Conservation (phyloP, 192 early-diverging fungal genomes). For the Physocladia obscura region DNA sequence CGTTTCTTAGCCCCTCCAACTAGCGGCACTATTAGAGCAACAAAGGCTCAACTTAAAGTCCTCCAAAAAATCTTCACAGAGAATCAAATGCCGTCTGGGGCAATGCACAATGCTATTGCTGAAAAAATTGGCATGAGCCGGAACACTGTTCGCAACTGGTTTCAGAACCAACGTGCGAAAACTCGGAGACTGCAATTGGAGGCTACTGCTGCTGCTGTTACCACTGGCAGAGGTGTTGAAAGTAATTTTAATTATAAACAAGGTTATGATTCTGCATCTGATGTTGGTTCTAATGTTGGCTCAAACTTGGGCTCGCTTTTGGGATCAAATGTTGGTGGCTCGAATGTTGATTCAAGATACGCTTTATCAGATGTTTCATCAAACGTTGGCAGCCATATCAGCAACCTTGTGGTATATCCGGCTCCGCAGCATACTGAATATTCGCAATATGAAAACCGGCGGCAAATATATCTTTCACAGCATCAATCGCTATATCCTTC, state of each 20-base stretch:
- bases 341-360: neutral
- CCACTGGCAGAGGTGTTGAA: neutral
- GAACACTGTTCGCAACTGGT: neutral
- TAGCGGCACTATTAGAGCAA: slow-evolving; percentile 49
- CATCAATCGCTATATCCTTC: too few relatives aligned
- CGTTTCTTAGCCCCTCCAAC: slow-evolving; percentile 1
- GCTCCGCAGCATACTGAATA: too few relatives aligned
- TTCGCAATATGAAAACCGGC: too few relatives aligned
- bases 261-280: neutral
- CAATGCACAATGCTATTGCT: neutral
- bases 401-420: neutral
- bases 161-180: neutral
- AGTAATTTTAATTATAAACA: neutral
- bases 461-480: too few relatives aligned
- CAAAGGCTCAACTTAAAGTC: slow-evolving; percentile 67
- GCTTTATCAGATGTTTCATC: neutral
- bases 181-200: neutral
- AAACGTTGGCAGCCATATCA: neutral
- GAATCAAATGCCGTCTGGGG: neutral
- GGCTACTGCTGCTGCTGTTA: neutral
- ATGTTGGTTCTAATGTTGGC: neutral
- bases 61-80: slow-evolving; percentile 51
- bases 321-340: neutral
- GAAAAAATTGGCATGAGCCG: neutral
- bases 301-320: neutral